Conservation (phyloP, 2,329 filamentous ascomycete genomes). For the Lithohypha guttulata region DNA sequence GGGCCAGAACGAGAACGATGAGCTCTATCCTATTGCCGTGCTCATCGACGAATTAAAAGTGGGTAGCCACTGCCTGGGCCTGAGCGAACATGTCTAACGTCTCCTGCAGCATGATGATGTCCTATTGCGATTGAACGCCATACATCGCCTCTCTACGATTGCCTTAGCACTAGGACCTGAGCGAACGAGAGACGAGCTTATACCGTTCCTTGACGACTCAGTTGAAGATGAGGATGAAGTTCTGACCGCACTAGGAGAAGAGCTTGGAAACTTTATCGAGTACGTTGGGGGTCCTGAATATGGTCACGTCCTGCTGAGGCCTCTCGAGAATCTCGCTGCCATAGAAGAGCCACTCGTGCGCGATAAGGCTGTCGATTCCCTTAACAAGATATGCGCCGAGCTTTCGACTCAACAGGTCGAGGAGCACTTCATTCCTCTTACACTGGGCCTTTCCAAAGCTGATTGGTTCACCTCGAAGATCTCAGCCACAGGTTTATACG, state of each 20-base stretch:
- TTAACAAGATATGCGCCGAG: slow-evolving; percentile 97
- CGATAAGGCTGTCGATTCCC: slow-evolving; percentile 97
- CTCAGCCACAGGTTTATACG: slow-evolving; percentile 91
- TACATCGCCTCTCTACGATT: slow-evolving; percentile 95
- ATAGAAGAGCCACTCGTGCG: slow-evolving; percentile 97
- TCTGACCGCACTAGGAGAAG: slow-evolving; percentile 89
- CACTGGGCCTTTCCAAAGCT: slow-evolving; percentile 91
- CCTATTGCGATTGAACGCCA: slow-evolving; percentile 92
- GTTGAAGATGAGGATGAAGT: slow-evolving; percentile 99
- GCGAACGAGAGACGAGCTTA: slow-evolving; percentile 94
- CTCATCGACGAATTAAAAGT: slow-evolving; percentile 99
- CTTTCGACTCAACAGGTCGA: slow-evolving; percentile 88
- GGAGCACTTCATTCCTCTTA: slow-evolving; percentile 93
- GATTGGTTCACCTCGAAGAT: slow-evolving; percentile 99
- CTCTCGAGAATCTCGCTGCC: slow-evolving; percentile 92
- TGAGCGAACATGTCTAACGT: slow-evolving; percentile 18
- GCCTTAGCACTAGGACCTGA: slow-evolving; percentile 90
- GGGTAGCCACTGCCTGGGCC: slow-evolving; percentile 27
- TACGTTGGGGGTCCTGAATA: slow-evolving; percentile 91
- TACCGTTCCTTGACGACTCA: slow-evolving; percentile 97
- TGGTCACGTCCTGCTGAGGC: slow-evolving; percentile 91
- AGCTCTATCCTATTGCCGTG: slow-evolving; percentile 99
- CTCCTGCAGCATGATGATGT: slow-evolving; percentile 83
- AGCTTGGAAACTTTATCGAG: slow-evolving; percentile 92
- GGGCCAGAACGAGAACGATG: slow-evolving; percentile 82